A percentile compares a stretch with the other conserved stretches of the same genome.
These are phyloP conservation scores for Leersia perrieri DNA, from an alignment of 176 grass and related monocot species.

Conservation along the genomic window DNA sequence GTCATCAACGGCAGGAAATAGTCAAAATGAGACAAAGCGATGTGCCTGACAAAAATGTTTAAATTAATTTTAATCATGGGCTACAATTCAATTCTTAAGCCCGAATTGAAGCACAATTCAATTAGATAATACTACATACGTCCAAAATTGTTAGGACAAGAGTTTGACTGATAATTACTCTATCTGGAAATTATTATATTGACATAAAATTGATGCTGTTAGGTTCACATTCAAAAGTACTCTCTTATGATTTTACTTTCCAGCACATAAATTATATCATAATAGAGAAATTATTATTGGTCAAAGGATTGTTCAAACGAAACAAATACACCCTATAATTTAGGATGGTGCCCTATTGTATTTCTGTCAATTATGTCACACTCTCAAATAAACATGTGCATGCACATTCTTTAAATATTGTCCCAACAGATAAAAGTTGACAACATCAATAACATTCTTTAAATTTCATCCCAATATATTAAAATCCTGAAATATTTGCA, in stretches of 20 bases:
- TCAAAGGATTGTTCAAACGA: no score
- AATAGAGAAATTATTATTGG: no score
- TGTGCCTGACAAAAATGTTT: neutral
- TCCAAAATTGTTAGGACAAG: neutral
- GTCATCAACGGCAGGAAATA: neutral
- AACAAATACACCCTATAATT: no score
- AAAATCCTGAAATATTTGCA: neutral
- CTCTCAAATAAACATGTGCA: neutral
- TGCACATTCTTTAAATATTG: neutral
- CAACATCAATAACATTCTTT: neutral
- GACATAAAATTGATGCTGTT: no score
- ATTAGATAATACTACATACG: neutral
- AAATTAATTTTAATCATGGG: neutral
- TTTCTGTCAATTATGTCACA: conserved; percentile 1
- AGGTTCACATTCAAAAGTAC: no score
- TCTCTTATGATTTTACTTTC: no score
- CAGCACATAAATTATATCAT: no score
- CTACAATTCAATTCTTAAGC: neutral
- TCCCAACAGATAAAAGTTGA: neutral
- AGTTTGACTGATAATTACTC: no score
- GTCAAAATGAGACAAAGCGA: neutral
- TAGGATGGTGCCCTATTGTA: neutral
- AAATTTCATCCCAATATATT: neutral
- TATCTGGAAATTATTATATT: no score
- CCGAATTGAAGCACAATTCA: neutral